Base-by-base conservation (phyloP, 441 rosid genomes). In the Populus tomentosa region DNA sequence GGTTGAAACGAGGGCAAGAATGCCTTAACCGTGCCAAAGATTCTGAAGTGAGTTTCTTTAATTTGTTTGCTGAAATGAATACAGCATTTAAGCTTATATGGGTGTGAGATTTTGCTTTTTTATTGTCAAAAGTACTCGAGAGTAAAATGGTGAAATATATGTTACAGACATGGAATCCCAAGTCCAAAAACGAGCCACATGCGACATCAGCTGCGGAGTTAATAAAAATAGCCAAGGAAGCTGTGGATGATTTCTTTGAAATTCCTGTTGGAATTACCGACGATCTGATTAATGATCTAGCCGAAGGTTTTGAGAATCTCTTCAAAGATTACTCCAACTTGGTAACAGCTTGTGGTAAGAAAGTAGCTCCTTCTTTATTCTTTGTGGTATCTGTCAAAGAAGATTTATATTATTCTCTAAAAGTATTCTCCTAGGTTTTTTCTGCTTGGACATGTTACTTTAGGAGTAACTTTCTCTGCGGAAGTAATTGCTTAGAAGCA, bases 131-230 rank as follows among this genome's bases (percentile, higher is more conserved):
- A 40, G 20, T 59, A 21, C n/a, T 40, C 46, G 67, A 50, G 23
- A 23, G 4, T 69, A 69, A 59, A 80, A 40, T 68, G 67, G 10
- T 67, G 21, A 46, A 74, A 69, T 84, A 40, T 70, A n/a, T 61
- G 10, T 72, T 80, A 65, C 83, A 95, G 99, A 94, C 93, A 9
- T 95, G 98, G 99, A 94, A 94, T 76, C 95, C 94, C 0, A 94
- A 91, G 80, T 94, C 97, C 35, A 95, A 94, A 83, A 87, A 91
- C 5, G 97, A 94, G 79, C 98, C 98, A 0, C 90, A 94, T 38
- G 91, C 93, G 9, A 90, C 88, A 59, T 90, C 98, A 0, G 91
- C 86, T 4, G 94, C 86, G 71, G 97, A 92, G 75, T 63, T 94
- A 30, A 88, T 90, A 90, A 88, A 79, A 85, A 79, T 84, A 24